Conservation (phyloP, 169 alveolate species). For the Fabrea salina region DNA sequence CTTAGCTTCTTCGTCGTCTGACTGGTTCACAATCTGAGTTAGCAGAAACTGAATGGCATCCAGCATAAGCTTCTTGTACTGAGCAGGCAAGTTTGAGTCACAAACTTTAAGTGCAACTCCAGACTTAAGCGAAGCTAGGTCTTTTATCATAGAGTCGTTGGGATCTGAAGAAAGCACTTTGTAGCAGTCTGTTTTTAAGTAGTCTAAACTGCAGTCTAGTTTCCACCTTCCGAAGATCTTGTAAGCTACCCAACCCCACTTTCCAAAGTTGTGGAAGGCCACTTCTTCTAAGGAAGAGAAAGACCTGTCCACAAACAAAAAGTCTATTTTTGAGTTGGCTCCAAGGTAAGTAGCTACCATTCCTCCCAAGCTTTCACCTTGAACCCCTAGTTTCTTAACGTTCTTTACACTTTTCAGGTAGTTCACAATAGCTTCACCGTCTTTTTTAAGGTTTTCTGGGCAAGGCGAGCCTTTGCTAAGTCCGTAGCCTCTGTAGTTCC, state of each 20-base stretch:
- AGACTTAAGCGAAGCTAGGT: conserved; percentile 15
- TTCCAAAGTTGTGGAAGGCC: conserved; percentile 34
- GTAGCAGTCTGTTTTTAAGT: conserved; percentile 20
- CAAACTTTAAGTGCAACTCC: conserved; percentile 28
- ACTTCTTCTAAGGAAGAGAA: conserved; percentile 52
- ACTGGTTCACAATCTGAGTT: neutral
- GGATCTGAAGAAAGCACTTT: conserved; percentile 51
- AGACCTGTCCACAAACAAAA: conserved; percentile 84
- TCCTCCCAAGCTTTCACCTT: conserved; percentile 89
- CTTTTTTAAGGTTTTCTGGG: conserved; percentile 63
- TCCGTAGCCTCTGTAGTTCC: conserved; percentile 88
- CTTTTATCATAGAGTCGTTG: conserved; percentile 32
- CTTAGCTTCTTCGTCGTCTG: neutral
- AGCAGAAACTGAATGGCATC: neutral
- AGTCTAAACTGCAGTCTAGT: conserved; percentile 31
- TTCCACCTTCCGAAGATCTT: conserved; percentile 39
- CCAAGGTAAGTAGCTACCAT: conserved; percentile 80
- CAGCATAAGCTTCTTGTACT: neutral
- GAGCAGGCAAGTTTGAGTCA: neutral
- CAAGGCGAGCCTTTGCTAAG: conserved; percentile 65
- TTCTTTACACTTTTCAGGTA: conserved; percentile 46
- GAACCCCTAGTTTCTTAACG: conserved; percentile 61
- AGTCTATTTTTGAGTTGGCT: conserved; percentile 47
- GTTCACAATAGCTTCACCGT: conserved; percentile 67
- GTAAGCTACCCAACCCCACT: conserved; percentile 1